A percentile compares a stretch with the other conserved stretches of the same genome.
Evolutionary conservation across 768 basidiomycete species (phyloP).

Genomic region (Lentinula detonsa): DNA sequence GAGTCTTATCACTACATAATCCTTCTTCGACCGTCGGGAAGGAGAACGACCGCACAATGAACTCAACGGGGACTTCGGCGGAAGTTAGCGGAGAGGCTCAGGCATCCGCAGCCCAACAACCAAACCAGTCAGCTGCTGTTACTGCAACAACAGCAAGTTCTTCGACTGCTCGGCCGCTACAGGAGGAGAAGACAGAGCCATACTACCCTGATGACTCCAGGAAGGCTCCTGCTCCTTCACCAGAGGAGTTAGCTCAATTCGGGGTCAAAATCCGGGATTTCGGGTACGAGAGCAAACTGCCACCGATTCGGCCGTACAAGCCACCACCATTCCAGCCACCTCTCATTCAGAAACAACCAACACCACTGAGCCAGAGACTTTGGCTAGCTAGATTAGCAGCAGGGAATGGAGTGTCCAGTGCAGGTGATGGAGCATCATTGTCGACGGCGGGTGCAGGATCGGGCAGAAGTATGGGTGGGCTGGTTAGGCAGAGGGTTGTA

Average conservation of each 20-base stretch:
- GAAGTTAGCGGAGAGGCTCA: too few relatives aligned
- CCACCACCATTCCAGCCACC: conserved; percentile 34
- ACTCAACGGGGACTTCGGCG: too few relatives aligned
- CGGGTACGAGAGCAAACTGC: conserved; percentile 54
- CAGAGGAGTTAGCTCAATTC: background rate
- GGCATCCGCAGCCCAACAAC: too few relatives aligned
- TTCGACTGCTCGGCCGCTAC: background rate
- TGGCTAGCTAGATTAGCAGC: too few relatives aligned
- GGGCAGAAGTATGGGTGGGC: background rate
- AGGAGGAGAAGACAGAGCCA: background rate
- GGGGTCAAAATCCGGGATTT: conserved; percentile 42
- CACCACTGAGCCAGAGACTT: background rate
- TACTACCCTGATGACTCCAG: background rate
- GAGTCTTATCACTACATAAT: too few relatives aligned
- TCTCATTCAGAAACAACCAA: conserved; percentile 18
- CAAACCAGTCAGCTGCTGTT: too few relatives aligned
- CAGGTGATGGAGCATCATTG: background rate
- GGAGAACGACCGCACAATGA: too few relatives aligned
- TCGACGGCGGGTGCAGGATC: too few relatives aligned
- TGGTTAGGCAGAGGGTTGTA: conserved; percentile 1
- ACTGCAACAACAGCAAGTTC: background rate
- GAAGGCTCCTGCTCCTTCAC: background rate
- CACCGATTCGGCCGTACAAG: conserved; percentile 46
- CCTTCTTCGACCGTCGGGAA: too few relatives aligned
- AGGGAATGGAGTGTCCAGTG: background rate